Conservation (phyloP, 2,329 filamentous ascomycete genomes). For the Claviceps sp. region DNA sequence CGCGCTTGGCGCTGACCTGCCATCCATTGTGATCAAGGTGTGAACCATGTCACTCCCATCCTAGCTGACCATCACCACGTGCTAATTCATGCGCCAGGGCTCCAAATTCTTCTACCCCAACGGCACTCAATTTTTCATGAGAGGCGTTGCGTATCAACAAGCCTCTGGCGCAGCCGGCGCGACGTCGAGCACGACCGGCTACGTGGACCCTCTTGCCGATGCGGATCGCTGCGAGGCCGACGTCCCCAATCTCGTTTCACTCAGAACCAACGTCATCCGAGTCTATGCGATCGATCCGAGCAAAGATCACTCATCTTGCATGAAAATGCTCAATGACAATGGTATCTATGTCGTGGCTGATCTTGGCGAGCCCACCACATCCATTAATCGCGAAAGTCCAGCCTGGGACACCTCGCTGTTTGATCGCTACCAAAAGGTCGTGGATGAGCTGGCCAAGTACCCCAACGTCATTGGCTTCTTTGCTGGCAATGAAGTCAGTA, state of each 20-base stretch:
- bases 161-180: constrained; percentile 47
- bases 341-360: constrained; percentile 96
- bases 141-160: constrained; percentile 91
- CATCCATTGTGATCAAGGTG: constrained; percentile 59
- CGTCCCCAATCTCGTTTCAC: constrained; percentile 62
- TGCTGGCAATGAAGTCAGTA: constrained; percentile 94
- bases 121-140: constrained; percentile 58
- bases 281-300: constrained; percentile 85
- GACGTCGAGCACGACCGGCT: constrained; percentile 37
- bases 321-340: constrained; percentile 66
- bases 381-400: constrained; percentile 73
- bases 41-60: background rate
- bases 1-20: constrained; percentile 29
- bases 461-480: constrained; percentile 95
- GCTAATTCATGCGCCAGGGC: constrained; percentile 32
- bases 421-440: constrained; percentile 66
- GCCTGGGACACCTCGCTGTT: constrained; percentile 70
- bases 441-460: constrained; percentile 73
- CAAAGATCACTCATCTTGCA: constrained; percentile 67
- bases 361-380: constrained; percentile 64
- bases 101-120: constrained; percentile 84
- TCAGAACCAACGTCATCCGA: constrained; percentile 86
- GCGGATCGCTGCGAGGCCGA: constrained; percentile 63
- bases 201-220: constrained; percentile 75
- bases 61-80: background rate